Evolutionary conservation across 2,329 filamentous ascomycete species (phyloP).

Genomic region (Colletotrichum sidae): DNA sequence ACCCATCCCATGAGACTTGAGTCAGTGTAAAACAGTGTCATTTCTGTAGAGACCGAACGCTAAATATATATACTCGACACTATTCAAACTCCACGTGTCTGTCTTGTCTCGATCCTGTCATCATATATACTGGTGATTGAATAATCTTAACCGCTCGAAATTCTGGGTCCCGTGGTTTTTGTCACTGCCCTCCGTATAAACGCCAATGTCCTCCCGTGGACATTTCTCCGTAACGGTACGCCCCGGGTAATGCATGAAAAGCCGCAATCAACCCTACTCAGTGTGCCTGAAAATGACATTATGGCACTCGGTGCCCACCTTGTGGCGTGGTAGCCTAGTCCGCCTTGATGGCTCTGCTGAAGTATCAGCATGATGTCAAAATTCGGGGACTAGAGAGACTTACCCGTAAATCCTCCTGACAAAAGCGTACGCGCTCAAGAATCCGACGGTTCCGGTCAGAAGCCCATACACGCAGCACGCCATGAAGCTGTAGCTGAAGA

Average conservation of each 20-base stretch:
- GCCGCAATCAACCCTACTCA: conserved; percentile 11
- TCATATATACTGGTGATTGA: conserved; percentile 30
- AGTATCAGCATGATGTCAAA: conserved; percentile 24
- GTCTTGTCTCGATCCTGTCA: conserved; percentile 5
- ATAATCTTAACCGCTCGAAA: conserved; percentile 16
- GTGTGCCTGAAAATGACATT: conserved; percentile 1
- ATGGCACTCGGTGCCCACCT: conserved; percentile 4
- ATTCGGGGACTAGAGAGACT: conserved; percentile 44
- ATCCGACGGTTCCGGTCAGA: conserved; percentile 85
- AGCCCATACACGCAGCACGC: conserved; percentile 85
- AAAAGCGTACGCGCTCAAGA: conserved; percentile 86
- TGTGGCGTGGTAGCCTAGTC: conserved; percentile 48
- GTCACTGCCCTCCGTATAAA: conserved; percentile 19
- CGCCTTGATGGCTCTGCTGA: conserved; percentile 61
- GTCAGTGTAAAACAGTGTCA: too few relatives aligned
- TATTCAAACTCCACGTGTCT: conserved; percentile 13
- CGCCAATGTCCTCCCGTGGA: conserved; percentile 18
- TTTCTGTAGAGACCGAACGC: conserved; percentile 16
- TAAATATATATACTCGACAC: conserved; percentile 21
- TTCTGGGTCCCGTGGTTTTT: neutral
- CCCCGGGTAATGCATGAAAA: conserved; percentile 28
- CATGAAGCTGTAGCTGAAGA: conserved; percentile 87
- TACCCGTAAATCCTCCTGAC: conserved; percentile 85
- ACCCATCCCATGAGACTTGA: too few relatives aligned
- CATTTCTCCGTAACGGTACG: conserved; percentile 20